Evolutionary conservation across 2,329 filamentous ascomycete species (phyloP).

Genomic region (Neopestalotiopsis rosae): DNA sequence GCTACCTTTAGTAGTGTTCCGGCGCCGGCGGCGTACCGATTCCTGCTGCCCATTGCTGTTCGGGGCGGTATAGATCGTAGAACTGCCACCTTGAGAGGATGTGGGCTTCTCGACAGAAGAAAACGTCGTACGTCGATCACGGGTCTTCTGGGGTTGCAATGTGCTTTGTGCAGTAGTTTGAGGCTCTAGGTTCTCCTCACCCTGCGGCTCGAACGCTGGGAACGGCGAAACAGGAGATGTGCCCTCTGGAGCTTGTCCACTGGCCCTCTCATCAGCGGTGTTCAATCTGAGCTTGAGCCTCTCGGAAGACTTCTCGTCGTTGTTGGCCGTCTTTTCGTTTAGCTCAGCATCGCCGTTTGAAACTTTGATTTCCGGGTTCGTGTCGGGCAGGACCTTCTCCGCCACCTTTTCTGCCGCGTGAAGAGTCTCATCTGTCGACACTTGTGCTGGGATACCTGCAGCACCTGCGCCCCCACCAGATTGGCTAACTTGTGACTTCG

Average conservation of each 20-base stretch:
- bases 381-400: slow-evolving; percentile 22
- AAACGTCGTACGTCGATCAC: slow-evolving; percentile 62
- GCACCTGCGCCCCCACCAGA: slow-evolving; percentile 26
- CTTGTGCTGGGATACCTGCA: slow-evolving; percentile 31
- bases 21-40: slow-evolving; percentile 66
- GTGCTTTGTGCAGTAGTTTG: slow-evolving; percentile 39
- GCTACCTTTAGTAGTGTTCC: slow-evolving; percentile 73
- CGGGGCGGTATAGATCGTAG: slow-evolving; percentile 23
- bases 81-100: slow-evolving; percentile 37
- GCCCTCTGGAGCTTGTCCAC: slow-evolving; percentile 37
- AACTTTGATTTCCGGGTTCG: slow-evolving; percentile 24
- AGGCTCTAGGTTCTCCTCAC: slow-evolving; percentile 28
- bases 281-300: slow-evolving; percentile 25
- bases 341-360: slow-evolving; percentile 25
- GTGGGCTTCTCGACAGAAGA: slow-evolving; percentile 56
- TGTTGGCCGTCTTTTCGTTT: slow-evolving; percentile 29
- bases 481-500: slow-evolving; percentile 42
- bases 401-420: slow-evolving; percentile 30
- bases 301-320: slow-evolving; percentile 21
- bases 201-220: slow-evolving; percentile 49
- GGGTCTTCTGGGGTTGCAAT: slow-evolving; percentile 41
- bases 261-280: slow-evolving; percentile 27
- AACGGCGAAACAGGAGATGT: slow-evolving; percentile 52
- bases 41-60: slow-evolving; percentile 40
- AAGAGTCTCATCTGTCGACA: slow-evolving; percentile 29